phyloP scores from a whole-genome alignment of 805 yeast species.

The Wickerhamiella alocasiicola region DNA sequence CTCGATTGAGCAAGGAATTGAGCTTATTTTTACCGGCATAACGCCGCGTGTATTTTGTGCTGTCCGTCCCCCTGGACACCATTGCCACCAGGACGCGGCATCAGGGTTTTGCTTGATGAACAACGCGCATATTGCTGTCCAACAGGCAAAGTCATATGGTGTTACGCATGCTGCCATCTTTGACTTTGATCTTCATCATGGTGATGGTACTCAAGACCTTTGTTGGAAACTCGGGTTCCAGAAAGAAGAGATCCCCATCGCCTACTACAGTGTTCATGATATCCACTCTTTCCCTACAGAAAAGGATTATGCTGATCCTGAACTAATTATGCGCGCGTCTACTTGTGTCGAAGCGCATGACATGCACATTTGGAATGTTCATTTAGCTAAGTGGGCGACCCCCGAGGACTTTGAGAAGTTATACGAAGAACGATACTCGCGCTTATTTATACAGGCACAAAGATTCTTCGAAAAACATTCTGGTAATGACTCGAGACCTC shows the following conservation, averaged over 20 bases:
- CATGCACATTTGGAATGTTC: conserved; percentile 73
- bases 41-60: conserved; percentile 44
- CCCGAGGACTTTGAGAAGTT: conserved; percentile 53
- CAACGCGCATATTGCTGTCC: conserved; percentile 70
- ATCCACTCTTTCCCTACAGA: conserved; percentile 81
- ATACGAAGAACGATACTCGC: conserved; percentile 49
- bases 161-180: conserved; percentile 72
- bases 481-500: conserved; percentile 22
- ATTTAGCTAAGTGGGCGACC: conserved; percentile 49
- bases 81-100: conserved; percentile 71
- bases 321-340: conserved; percentile 60
- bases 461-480: not conserved
- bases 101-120: conserved; percentile 75
- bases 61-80: conserved; percentile 79
- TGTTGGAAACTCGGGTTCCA: conserved; percentile 60
- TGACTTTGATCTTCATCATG: conserved; percentile 79
- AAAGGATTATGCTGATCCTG: conserved; percentile 59
- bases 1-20: conserved; percentile 60
- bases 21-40: conserved; percentile 32
- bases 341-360: conserved; percentile 69
- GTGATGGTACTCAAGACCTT: conserved; percentile 80
- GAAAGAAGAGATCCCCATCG: conserved; percentile 32
- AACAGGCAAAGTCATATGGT: conserved; percentile 53
- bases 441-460: conserved; percentile 50
- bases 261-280: conserved; percentile 75